phyloP scores from a whole-genome alignment of 495 filamentous ascomycete species.

The Tuber calosporum region DNA sequence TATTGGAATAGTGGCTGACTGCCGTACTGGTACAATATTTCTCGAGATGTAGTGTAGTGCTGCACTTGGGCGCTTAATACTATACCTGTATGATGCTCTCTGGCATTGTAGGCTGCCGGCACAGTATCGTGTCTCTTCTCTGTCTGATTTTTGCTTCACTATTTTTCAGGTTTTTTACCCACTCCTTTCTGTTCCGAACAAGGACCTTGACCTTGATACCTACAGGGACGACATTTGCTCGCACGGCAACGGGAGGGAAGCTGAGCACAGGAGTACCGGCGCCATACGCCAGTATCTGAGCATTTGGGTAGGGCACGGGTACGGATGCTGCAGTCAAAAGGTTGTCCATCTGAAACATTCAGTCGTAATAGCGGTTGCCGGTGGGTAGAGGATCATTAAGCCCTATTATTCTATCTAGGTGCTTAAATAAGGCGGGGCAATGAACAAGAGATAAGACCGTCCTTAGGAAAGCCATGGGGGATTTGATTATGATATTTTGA shows the following conservation, averaged over 20 bases:
- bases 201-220: neutral
- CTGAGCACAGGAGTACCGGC: neutral
- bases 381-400: neutral
- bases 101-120: neutral
- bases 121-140: neutral
- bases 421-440: neutral
- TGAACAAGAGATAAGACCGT: neutral
- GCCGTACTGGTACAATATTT: neutral
- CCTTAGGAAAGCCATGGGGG: neutral
- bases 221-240: neutral
- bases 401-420: neutral
- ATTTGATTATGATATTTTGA: conserved; percentile 4
- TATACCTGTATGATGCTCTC: neutral
- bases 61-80: neutral
- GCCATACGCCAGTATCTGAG: neutral
- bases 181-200: neutral
- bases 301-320: neutral
- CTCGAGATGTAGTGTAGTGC: neutral
- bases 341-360: neutral
- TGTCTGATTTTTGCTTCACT: neutral
- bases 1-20: neutral
- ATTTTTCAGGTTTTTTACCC: neutral
- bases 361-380: neutral
- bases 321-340: neutral
- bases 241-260: neutral